Evolutionary conservation across 371 early-diverging fungal species (phyloP).

Genomic region (Dichotomocladium elegans): DNA sequence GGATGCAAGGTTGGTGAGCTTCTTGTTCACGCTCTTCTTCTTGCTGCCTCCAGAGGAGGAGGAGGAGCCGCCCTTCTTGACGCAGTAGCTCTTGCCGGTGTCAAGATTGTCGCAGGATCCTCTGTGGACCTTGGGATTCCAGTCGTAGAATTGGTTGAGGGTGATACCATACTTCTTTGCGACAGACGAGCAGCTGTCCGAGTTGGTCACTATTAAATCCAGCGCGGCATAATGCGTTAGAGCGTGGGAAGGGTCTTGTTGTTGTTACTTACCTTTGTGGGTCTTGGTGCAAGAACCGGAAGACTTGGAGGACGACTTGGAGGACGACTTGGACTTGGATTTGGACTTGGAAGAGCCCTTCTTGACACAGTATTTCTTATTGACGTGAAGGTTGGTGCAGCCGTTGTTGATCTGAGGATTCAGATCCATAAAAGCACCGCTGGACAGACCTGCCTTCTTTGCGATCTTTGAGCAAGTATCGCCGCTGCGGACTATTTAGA

Average conservation of each 20-base stretch:
- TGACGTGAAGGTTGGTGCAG: slow-evolving; percentile 36
- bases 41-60: slow-evolving; percentile 8
- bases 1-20: slow-evolving; percentile 11
- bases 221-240: too few species aligned
- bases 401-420: slow-evolving; percentile 34
- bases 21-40: slow-evolving; percentile 18
- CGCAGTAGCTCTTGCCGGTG: slow-evolving; percentile 22
- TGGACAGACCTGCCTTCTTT: slow-evolving; percentile 23
- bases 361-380: slow-evolving; percentile 38
- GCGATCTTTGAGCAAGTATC: slow-evolving; percentile 31
- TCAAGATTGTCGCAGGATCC: slow-evolving; percentile 28
- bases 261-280: slow-evolving; percentile 16
- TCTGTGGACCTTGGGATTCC: slow-evolving; percentile 22
- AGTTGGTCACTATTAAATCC: slow-evolving; percentile 13
- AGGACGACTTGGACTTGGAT: slow-evolving; percentile 1
- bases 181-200: slow-evolving; percentile 22
- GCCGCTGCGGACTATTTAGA: slow-evolving; percentile 21
- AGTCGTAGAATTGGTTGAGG: slow-evolving; percentile 20
- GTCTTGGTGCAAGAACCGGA: slow-evolving; percentile 15
- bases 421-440: slow-evolving; percentile 18
- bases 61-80: slow-evolving; percentile 8
- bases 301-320: slow-evolving; percentile 4
- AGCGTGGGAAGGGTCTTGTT: too few species aligned
- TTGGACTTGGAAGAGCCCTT: slow-evolving; percentile 13
- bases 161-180: slow-evolving; percentile 22